phyloP scores from a whole-genome alignment of 768 basidiomycete genomes.

The Termitomyces sp. region DNA sequence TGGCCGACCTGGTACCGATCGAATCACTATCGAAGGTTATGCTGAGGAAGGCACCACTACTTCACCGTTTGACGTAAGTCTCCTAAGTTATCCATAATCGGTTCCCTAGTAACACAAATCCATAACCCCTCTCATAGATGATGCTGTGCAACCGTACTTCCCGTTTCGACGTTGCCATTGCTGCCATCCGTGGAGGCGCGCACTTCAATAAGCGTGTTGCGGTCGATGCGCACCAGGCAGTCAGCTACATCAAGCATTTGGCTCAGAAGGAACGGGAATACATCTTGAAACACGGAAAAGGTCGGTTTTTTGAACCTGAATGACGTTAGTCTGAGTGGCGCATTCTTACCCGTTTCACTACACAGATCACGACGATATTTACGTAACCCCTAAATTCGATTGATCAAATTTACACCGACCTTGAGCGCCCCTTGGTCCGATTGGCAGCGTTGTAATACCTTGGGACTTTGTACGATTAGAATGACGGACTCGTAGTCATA shows the following conservation, averaged over 20 bases:
- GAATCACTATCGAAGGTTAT: slow-evolving; percentile 59
- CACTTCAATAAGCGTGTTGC: slow-evolving; percentile 46
- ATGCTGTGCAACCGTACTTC: slow-evolving; percentile 68
- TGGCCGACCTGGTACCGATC: slow-evolving; percentile 42
- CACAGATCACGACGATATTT: slow-evolving; percentile 39
- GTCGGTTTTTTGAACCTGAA: slow-evolving; percentile 20
- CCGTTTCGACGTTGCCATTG: slow-evolving; percentile 58
- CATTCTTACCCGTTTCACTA: neutral
- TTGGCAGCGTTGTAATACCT: neutral
- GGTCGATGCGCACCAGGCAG: slow-evolving; percentile 50
- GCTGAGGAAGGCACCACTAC: slow-evolving; percentile 77
- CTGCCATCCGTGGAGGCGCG: slow-evolving; percentile 54
- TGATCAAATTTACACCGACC: neutral
- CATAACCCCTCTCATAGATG: slow-evolving; percentile 39
- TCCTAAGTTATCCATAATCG: too few species aligned
- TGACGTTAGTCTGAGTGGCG: neutral
- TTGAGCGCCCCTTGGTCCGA: neutral
- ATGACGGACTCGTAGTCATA: neutral
- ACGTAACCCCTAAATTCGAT: slow-evolving; percentile 41
- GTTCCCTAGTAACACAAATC: too few species aligned
- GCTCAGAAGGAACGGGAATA: slow-evolving; percentile 57
- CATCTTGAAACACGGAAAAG: slow-evolving; percentile 53
- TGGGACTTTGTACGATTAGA: neutral
- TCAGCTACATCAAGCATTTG: slow-evolving; percentile 54
- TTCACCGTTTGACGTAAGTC: slow-evolving; percentile 67